Base-by-base conservation (phyloP, 805 yeast species). In the Citeromyces matritensis region DNA sequence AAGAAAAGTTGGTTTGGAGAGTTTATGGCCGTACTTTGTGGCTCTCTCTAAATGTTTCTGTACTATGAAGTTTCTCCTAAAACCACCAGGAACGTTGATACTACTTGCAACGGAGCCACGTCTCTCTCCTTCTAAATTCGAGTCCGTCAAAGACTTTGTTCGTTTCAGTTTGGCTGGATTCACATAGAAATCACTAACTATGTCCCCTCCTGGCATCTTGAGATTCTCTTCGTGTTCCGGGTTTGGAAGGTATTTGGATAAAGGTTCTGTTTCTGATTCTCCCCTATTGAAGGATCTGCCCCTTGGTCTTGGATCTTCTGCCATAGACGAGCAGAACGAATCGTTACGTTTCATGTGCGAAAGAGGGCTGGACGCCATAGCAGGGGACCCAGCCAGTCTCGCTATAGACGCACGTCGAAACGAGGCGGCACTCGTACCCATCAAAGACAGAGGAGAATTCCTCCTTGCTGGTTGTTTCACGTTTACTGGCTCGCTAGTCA, bases 51-150 rank as follows among this genome's bases (percentile, higher is more conserved):
- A 25, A 4, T 24, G 26, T 25, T 43, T 49, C 29, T 33, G 43
- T 23, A 66, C 49, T 19, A 80, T 53, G 41, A 65, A 80, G 35
- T 77, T 82, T 42, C 93, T 59, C 49, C 93, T 62, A 49, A 81
- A 81, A 0, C 91, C 93, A 32, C 91, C 91, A 0, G 93, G 93
- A 8, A 80, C 75, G 39, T 78, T 72, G 27, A 81, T 48, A 1
- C 73, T 72, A 33, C 81, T 68, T 0, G 86, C 88, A 9, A 63
- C 55, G 0, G 84, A 73, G 9, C 70, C 72, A 30, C 81, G 55
- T 42, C 85, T 58, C 7, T 44, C 44, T 4, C 45, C 32, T 15
- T 49, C 60, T 15, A 47, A 37, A 4, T 40, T 32, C 1, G 43
- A 27, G 26, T 48, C 51, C n/a, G 42, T 35, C 24, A 45, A 35